These are phyloP conservation scores for Santalum album DNA, from an alignment of 164 flowering plant species.

Conservation along the genomic window DNA sequence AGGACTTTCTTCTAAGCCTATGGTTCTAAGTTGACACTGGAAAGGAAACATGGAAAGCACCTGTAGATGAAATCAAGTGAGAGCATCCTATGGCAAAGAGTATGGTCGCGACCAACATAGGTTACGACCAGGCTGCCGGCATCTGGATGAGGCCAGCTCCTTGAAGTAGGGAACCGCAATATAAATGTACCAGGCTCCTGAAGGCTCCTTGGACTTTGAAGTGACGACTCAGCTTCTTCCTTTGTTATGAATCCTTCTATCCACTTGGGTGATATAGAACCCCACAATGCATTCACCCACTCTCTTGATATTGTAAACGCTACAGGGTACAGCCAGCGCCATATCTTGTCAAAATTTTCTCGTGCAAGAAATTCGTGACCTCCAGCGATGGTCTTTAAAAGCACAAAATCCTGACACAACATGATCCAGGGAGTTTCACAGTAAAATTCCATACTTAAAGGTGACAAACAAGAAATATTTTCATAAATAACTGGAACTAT, in stretches of 20 bases:
- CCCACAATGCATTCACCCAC: slow-evolving; percentile 52
- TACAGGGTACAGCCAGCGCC: slow-evolving; percentile 92
- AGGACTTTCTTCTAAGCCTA: too few species aligned
- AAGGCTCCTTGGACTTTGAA: slow-evolving; percentile 46
- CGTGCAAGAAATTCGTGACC: slow-evolving; percentile 45
- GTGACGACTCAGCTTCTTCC: slow-evolving; percentile 86
- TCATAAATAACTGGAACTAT: too few species aligned
- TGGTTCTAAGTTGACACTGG: too few species aligned
- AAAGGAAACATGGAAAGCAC: slow-evolving; percentile 22
- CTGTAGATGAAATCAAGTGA: slow-evolving; percentile 41
- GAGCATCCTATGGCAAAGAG: slow-evolving; percentile 59
- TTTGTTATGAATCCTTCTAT: slow-evolving; percentile 88
- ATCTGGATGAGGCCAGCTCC: slow-evolving; percentile 99
- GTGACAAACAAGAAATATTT: too few species aligned
- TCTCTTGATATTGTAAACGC: slow-evolving; percentile 62
- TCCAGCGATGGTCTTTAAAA: slow-evolving; percentile 60
- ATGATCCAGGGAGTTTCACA: neutral
- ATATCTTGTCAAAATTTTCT: slow-evolving; percentile 78
- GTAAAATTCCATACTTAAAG: neutral
- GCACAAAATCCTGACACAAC: slow-evolving; percentile 57
- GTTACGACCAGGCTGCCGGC: slow-evolving; percentile 87
- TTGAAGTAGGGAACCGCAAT: slow-evolving; percentile 86
- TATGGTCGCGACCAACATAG: slow-evolving; percentile 61
- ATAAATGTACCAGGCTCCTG: slow-evolving; percentile 82
- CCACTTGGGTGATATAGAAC: slow-evolving; percentile 61